Percentiles rank a stretch among this genome's conserved stretches.
These are phyloP conservation scores for Xylaria sp. DNA, from an alignment of 2,329 filamentous ascomycete species.

Conservation along the genomic window DNA sequence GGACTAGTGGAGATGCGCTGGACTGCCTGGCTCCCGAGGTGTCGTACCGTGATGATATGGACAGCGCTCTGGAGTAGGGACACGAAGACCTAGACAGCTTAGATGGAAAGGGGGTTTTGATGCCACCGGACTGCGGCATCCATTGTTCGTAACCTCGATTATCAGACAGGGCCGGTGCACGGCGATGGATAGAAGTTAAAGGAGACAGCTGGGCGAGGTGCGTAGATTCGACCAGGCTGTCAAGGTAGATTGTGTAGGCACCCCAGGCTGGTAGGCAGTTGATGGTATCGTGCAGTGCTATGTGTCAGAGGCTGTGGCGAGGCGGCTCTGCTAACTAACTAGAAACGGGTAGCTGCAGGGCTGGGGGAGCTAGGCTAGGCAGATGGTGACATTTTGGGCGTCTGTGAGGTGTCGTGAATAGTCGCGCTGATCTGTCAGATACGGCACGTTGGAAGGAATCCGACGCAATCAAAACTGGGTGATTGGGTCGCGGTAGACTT, in stretches of 20 bases:
- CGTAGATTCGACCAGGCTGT: constrained; percentile 8
- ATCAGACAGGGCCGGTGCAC: constrained; percentile 21
- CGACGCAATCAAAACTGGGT: background rate
- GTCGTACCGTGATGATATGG: constrained; percentile 5
- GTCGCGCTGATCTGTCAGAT: background rate
- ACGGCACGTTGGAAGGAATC: background rate
- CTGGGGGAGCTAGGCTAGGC: constrained; percentile 31
- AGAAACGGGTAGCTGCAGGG: constrained; percentile 36
- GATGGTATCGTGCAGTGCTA: constrained; percentile 12
- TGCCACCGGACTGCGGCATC: constrained; percentile 41
- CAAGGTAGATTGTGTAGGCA: constrained; percentile 20
- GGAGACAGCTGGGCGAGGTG: constrained; percentile 8
- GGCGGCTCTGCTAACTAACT: constrained; percentile 39
- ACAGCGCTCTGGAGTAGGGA: constrained; percentile 14
- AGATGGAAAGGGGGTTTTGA: constrained; percentile 34
- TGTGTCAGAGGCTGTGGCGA: constrained; percentile 20
- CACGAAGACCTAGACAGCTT: constrained; percentile 21
- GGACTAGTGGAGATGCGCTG: constrained; percentile 12
- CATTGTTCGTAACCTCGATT: constrained; percentile 36
- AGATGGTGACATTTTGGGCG: constrained; percentile 30
- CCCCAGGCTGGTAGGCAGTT: background rate
- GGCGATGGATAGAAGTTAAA: constrained; percentile 5
- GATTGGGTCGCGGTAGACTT: background rate
- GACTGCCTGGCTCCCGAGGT: constrained; percentile 7
- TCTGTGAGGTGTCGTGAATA: constrained; percentile 8